Base-by-base conservation (phyloP, 2,329 filamentous ascomycete genomes). In the Ophiocordyceps sinensis region DNA sequence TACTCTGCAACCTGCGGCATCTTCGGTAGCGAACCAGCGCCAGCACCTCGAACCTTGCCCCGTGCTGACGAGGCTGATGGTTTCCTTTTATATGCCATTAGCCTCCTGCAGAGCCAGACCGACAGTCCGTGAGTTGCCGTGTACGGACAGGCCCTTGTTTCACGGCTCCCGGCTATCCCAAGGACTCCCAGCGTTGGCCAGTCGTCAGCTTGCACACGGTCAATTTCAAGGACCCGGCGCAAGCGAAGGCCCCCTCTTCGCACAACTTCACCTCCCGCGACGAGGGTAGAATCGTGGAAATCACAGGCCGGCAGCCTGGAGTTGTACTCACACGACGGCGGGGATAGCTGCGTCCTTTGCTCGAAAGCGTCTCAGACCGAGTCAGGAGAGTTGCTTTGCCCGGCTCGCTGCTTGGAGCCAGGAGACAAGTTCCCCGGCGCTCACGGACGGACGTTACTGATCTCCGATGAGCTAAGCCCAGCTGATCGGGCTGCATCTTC, bases 311-410 rank as follows among this genome's bases (percentile, higher is more conserved):
- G 11, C 32, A 3, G 30, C 3, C 37, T 13, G 23, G 36, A 39
- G 23, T 11, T 36, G 28, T 36, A 28, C 41, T 39, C 23, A 39
- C 31, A 42, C 41, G 23, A 30, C 31, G 31, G 36, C 41, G 41
- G 37, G 30, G 21, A 36, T 39, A 39, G 41, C 32, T 42, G 36
- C 41, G 31, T 29, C 37, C 4, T 15, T 28, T 9, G 13, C 19
- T 30, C 19, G 11, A 31, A 29, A 30, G 19, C 23, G 36, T 42
- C 40, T 38, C 41, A 31, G 23, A 5, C 29, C 41, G 37, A 37
- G 15, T 36, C 32, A 17, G 21, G 23, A 28, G 32, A 17, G 14
- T 29, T 23, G 17, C 28, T 9, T 29, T 23, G 17, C 28, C 8
- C 13, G 32, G 26, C 28, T 35, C 32, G 23, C 23, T 21, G n/a